Base-by-base conservation (phyloP, 140 eudicot species). In the Stevia rebaudiana region DNA sequence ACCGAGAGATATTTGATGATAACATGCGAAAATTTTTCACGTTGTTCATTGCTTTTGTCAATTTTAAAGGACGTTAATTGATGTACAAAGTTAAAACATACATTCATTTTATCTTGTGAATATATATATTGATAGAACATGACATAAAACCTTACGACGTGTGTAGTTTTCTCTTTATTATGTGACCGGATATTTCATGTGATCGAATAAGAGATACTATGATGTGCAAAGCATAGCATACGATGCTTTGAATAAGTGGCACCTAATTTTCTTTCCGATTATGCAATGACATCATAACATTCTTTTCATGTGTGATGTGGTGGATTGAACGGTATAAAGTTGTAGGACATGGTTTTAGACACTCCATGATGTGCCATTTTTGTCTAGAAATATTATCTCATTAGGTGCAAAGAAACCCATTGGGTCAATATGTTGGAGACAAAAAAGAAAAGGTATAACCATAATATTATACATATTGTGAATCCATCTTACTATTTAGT, bases 221-320 rank as follows among this genome's bases (percentile, higher is more conserved):
- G 11, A 9, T 8, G 18, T 17, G 28, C 3, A 48, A 19, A 48
- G 1, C 25, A 28, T n/a, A n/a, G n/a, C n/a, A n/a, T n/a, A n/a
- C n/a, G n/a, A 40, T 40, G 3, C 18, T 47, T 47, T 17, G 25
- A 17, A 6, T 1, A 47, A 49, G 10, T 24, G 39, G 8, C 37
- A 28, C 47, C 9, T 31, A 5, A 15, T 17, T 33, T 22, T 22
- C 8, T 30, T 31, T 68, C 19, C 8, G 28, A 9, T 2, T 12
- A 28, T 28, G 47, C 43, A 41, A 56, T 40, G 47, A 24, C 19
- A 11, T 11, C 40, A 0, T 19, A 46, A 46, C 31, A 33, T 70
- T 37, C 61, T 47, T 60, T 47, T 60, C 74, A 30, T 41, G 57
- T 56, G 62, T 60, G 66, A 30, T 41, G 57, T 56, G 62, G 48